These are phyloP conservation scores for Colletotrichum cereale DNA, from an alignment of 2,329 filamentous ascomycete species.

Conservation along the genomic window DNA sequence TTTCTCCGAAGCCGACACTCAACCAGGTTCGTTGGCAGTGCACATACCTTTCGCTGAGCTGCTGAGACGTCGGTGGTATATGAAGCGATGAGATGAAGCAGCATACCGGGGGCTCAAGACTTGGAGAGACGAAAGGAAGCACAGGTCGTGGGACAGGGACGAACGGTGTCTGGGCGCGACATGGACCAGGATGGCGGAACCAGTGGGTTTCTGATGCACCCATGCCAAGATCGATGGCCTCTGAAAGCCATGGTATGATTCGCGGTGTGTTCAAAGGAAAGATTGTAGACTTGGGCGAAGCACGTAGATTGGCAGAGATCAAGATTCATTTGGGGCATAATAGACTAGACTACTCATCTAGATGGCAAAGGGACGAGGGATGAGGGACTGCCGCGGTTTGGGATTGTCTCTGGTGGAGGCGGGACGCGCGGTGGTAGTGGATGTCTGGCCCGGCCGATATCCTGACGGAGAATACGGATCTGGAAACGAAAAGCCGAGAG, in stretches of 20 bases:
- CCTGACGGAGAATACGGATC: background rate
- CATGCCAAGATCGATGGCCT: background rate
- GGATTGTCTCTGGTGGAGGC: background rate
- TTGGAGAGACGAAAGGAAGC: constrained; percentile 3
- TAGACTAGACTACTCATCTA: background rate
- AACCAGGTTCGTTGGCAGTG: background rate
- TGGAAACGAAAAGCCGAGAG: background rate
- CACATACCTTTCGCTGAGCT: background rate
- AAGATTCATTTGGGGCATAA: background rate
- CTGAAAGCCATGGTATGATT: background rate
- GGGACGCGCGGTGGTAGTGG: background rate
- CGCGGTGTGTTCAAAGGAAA: constrained; percentile 5
- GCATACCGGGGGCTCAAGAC: background rate
- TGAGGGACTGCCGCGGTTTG: constrained; percentile 6
- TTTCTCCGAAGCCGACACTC: background rate
- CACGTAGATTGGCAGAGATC: constrained; percentile 24
- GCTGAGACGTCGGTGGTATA: background rate
- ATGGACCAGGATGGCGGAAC: constrained; percentile 29
- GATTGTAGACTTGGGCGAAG: background rate
- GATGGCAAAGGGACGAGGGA: background rate
- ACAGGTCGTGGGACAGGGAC: constrained; percentile 11
- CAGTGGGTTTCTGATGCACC: constrained; percentile 20
- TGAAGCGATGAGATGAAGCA: constrained; percentile 1
- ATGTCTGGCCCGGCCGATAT: background rate
- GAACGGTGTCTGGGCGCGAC: background rate